Percentiles rank a stretch among this genome's conserved stretches.
phyloP scores from a whole-genome alignment of 2,329 filamentous ascomycete species.

The Cladosporium cucumerinum region DNA sequence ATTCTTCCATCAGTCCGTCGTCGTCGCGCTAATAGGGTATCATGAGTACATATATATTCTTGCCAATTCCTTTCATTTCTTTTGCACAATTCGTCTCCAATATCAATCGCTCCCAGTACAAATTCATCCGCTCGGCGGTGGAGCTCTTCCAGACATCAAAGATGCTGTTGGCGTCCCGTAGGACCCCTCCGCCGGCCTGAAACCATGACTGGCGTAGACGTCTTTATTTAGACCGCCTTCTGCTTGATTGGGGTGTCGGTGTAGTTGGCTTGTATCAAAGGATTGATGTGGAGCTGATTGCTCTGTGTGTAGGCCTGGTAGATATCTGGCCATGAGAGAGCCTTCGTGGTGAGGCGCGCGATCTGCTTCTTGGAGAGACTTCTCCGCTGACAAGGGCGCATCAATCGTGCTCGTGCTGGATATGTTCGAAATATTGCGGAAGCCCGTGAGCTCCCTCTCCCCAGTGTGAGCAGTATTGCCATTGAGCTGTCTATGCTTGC shows the following conservation, averaged over 20 bases:
- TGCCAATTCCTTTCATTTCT: neutral
- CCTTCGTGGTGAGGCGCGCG: slow-evolving; percentile 19
- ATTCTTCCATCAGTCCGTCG: neutral
- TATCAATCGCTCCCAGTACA: neutral
- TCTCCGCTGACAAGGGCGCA: slow-evolving; percentile 27
- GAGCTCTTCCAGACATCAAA: slow-evolving; percentile 8
- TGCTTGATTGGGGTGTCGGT: slow-evolving; percentile 22
- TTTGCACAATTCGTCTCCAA: neutral
- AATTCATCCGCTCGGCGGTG: slow-evolving; percentile 1
- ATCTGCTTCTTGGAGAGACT: slow-evolving; percentile 24
- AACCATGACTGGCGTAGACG: slow-evolving; percentile 23
- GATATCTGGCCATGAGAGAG: slow-evolving; percentile 4
- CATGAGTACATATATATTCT: slow-evolving; percentile 12
- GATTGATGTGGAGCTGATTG: slow-evolving; percentile 24
- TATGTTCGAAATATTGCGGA: slow-evolving; percentile 24
- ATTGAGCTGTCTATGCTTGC: slow-evolving; percentile 28
- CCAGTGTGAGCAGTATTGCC: slow-evolving; percentile 23
- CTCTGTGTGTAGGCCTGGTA: slow-evolving; percentile 22
- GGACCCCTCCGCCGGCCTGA: slow-evolving; percentile 27
- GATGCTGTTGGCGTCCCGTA: slow-evolving; percentile 26
- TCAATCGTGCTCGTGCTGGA: slow-evolving; percentile 41
- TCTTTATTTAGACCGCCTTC: slow-evolving; percentile 19
- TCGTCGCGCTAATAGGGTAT: slow-evolving; percentile 8
- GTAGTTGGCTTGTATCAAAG: slow-evolving; percentile 29
- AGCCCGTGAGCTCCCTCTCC: slow-evolving; percentile 29